A percentile compares a stretch with the other conserved stretches of the same genome.
Conservation (phyloP, 371 early-diverging fungal genomes). For the Mortierella sp. region DNA sequence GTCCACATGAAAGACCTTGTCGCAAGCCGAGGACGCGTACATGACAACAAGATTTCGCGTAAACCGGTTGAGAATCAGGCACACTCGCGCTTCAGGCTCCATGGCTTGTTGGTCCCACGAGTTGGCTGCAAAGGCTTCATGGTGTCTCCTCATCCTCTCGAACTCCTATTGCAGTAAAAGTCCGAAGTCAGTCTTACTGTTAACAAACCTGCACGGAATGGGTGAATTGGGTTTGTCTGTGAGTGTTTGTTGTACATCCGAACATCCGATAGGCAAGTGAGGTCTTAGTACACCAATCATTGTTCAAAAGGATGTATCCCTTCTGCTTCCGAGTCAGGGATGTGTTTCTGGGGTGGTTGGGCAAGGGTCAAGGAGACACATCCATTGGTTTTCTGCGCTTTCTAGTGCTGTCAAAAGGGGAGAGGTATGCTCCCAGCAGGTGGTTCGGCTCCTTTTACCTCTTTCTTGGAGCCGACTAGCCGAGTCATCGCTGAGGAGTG, state of each 20-base stretch:
- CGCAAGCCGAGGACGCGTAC: slow-evolving; percentile 19
- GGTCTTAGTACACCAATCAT: no score
- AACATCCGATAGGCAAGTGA: no score
- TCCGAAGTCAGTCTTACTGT: not conserved
- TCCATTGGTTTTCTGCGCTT: no score
- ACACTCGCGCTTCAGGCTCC: slow-evolving; percentile 24
- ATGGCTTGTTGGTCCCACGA: slow-evolving; percentile 16
- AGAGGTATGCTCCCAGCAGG: not conserved
- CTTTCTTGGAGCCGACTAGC: slow-evolving; percentile 8
- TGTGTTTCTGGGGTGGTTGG: no score
- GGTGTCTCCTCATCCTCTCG: slow-evolving; percentile 15
- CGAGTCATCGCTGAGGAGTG: slow-evolving; percentile 22
- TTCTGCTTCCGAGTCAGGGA: no score
- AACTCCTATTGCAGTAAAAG: slow-evolving; percentile 11
- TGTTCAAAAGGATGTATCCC: no score
- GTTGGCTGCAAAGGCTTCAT: slow-evolving; percentile 13
- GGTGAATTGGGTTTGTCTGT: no score
- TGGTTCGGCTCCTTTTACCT: slow-evolving; percentile 1
- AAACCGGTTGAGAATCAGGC: slow-evolving; percentile 29
- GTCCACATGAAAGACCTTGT: slow-evolving; percentile 10
- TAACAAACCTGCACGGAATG: no score
- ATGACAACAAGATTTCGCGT: slow-evolving; percentile 13
- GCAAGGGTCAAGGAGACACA: no score
- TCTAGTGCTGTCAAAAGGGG: not conserved
- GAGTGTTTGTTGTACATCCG: no score